Evolutionary conservation across 129 eudicot genomes (phyloP).

Genomic region (Helichrysum umbraculigerum): DNA sequence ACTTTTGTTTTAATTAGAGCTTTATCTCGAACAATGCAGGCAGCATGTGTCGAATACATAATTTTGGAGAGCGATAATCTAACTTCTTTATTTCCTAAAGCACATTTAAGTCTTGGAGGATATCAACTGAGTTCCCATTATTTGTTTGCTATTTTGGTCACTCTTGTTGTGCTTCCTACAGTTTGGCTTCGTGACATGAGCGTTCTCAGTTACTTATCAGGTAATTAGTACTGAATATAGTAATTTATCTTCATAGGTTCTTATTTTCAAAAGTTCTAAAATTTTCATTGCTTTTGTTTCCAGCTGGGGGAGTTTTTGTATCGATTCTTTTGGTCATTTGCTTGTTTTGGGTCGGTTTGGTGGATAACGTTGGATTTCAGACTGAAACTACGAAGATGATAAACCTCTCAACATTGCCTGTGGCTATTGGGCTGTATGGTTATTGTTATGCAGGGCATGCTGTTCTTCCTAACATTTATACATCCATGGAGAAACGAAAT

Average conservation of each 20-base stretch:
- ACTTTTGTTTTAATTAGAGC: conserved; percentile 9
- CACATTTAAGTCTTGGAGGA: conserved; percentile 52
- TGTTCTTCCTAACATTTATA: conserved; percentile 87
- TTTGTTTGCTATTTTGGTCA: conserved; percentile 59
- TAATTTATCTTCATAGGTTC: background rate
- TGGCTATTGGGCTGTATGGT: conserved; percentile 87
- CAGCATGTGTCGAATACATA: conserved; percentile 81
- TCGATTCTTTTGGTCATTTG: conserved; percentile 63
- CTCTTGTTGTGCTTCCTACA: conserved; percentile 80
- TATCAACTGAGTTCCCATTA: conserved; percentile 47
- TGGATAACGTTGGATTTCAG: conserved; percentile 61
- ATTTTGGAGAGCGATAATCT: conserved; percentile 91
- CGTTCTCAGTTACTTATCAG: conserved; percentile 86
- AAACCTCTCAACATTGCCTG: conserved; percentile 77
- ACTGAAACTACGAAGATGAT: conserved; percentile 42
- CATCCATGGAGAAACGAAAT: conserved; percentile 68
- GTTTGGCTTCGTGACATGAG: conserved; percentile 86
- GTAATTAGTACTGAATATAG: conserved; percentile 31
- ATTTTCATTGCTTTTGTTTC: conserved; percentile 1
- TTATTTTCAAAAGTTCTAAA: background rate
- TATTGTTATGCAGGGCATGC: conserved; percentile 95
- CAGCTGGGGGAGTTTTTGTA: conserved; percentile 96
- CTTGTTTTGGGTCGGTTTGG: conserved; percentile 82
- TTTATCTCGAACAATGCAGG: conserved; percentile 43
- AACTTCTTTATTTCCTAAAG: conserved; percentile 81